Base-by-base conservation (phyloP, 495 filamentous ascomycete genomes). In the Annulohypoxylon nitens region DNA sequence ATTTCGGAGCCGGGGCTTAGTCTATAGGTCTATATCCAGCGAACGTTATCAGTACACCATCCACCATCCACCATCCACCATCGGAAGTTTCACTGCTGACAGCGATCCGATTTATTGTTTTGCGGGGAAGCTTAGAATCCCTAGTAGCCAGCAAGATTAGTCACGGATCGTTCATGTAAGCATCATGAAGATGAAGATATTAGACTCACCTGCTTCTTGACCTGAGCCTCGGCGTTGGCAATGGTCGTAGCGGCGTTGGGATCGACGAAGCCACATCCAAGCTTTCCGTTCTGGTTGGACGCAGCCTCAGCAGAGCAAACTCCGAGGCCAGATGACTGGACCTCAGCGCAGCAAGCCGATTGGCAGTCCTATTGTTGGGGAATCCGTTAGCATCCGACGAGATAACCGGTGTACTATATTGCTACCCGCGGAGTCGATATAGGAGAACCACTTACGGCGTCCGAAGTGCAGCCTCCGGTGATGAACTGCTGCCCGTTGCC, bases 401-500 rank as follows among this genome's bases (percentile, higher is more conserved):
- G 0, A 14, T 20, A 26, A 45, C 11, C 18, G 53, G 12, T 5
- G 0, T 43, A 43, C 0, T 43, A 59, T 10, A 30, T 43, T 3
- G 6, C 26, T 25, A 3, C 10, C 55, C 1, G 25, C 1, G 3
- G 9, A 6, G 25, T 66, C 34, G 39, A 5, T n/a, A 14, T 47
- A 47, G 55, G 61, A 59, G 18, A 58, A 45, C 23, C 3, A 70
- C 71, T 74, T 63, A 74, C 81, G 45, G 83, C 81, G 57, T 83
- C 79, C 33, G 83, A 82, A 51, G 83, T 81, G 67, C 85, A 86
- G 50, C 85, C 82, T 33, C 78, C 78, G 36, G 85, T 84, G 70
- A 86, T 85, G 80, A 86, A 88, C 74, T 88, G 86, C 18, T 78
- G 67, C 16, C 81, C 85, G 48, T 82, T 82, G 61, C 85, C 86